These are phyloP conservation scores for Aeminium ludgeri DNA, from an alignment of 495 filamentous ascomycete genomes.

Conservation along the genomic window DNA sequence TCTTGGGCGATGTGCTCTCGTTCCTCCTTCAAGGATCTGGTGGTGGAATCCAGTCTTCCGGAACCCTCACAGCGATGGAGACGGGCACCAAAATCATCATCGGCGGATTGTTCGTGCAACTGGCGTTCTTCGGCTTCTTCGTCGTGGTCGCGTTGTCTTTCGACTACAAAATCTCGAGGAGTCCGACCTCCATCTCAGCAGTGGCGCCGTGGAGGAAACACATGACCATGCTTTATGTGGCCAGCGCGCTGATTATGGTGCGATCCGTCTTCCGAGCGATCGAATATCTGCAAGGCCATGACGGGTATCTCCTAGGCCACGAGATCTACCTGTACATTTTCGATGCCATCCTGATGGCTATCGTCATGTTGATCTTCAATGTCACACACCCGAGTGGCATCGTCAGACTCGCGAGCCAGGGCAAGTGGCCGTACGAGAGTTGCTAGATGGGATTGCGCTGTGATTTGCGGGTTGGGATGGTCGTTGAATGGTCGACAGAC, in stretches of 20 bases:
- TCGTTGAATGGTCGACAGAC: too few relatives aligned
- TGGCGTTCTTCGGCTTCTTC: slow-evolving; percentile 31
- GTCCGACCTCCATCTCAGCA: slow-evolving; percentile 8
- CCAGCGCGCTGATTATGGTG: slow-evolving; percentile 39
- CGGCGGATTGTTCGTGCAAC: slow-evolving; percentile 29
- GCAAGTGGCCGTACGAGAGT: too few relatives aligned
- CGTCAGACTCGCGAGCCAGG: too few relatives aligned
- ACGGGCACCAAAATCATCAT: slow-evolving; percentile 22
- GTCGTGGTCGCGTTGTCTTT: slow-evolving; percentile 26
- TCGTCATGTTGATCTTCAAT: slow-evolving; percentile 32
- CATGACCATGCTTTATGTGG: slow-evolving; percentile 35
- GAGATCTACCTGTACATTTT: slow-evolving; percentile 50
- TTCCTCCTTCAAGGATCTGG: slow-evolving; percentile 29
- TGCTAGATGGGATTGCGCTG: too few relatives aligned
- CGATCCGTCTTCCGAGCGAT: slow-evolving; percentile 44
- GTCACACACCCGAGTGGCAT: too few relatives aligned
- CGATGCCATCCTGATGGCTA: slow-evolving; percentile 42
- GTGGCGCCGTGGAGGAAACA: slow-evolving; percentile 33
- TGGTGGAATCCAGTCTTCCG: slow-evolving; percentile 23
- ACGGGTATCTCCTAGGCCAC: slow-evolving; percentile 29
- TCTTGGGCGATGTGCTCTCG: slow-evolving; percentile 29
- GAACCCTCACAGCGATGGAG: slow-evolving; percentile 5
- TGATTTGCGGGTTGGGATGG: too few relatives aligned
- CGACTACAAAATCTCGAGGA: slow-evolving; percentile 23
- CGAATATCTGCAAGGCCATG: slow-evolving; percentile 42